phyloP scores from a whole-genome alignment of 495 filamentous ascomycete genomes.

The Lichenothelia convexa region DNA sequence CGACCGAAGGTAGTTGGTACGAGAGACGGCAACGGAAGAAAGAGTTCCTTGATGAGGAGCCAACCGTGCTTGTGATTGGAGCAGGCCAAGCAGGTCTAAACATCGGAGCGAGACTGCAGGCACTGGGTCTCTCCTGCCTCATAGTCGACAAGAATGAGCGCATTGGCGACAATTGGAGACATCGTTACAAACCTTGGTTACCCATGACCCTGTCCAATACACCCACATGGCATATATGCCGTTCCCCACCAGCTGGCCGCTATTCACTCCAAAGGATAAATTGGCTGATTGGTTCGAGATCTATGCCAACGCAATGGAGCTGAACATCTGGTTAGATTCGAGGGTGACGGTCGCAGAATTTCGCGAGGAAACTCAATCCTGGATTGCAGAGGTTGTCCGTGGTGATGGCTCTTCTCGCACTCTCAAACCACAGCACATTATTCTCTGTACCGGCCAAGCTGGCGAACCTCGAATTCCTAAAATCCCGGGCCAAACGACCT shows the following conservation, averaged over 20 bases:
- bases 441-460: constrained; percentile 56
- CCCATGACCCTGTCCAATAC: constrained; percentile 63
- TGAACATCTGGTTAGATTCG: constrained; percentile 56
- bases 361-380: constrained; percentile 34
- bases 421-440: constrained; percentile 43
- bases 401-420: constrained; percentile 37
- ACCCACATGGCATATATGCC: constrained; percentile 34
- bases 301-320: constrained; percentile 54
- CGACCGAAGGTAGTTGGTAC: constrained; percentile 53
- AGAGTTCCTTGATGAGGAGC: constrained; percentile 39
- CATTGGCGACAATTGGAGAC: constrained; percentile 64
- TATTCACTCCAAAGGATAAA: constrained; percentile 50
- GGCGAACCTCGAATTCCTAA: constrained; percentile 47
- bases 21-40: constrained; percentile 37
- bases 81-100: constrained; percentile 42
- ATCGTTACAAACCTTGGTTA: constrained; percentile 42
- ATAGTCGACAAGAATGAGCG: constrained; percentile 46
- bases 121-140: constrained; percentile 44
- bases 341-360: constrained; percentile 32
- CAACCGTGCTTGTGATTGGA: constrained; percentile 51
- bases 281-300: constrained; percentile 60
- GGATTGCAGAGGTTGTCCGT: constrained; percentile 41
- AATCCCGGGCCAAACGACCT: constrained; percentile 42
- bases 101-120: constrained; percentile 48
- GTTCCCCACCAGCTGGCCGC: constrained; percentile 49